Percentiles rank a stretch among this genome's conserved stretches.
These are phyloP conservation scores for Suillus subalutaceus DNA, from an alignment of 768 basidiomycete species.

Conservation along the genomic window DNA sequence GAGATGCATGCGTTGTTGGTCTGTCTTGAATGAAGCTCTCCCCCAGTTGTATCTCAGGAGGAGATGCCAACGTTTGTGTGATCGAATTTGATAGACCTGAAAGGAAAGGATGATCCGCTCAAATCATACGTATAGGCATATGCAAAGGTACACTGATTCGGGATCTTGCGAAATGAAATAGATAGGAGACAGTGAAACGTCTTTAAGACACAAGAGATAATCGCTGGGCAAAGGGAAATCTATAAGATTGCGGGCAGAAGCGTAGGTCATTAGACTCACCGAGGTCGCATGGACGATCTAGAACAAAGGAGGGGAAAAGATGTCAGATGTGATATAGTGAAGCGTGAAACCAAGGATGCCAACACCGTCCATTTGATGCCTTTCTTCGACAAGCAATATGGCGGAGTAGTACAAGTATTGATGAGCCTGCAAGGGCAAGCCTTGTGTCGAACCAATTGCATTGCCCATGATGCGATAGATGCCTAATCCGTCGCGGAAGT, in stretches of 20 bases:
- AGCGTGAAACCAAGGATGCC: neutral
- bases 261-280: neutral
- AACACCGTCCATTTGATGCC: neutral
- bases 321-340: constrained; percentile 1
- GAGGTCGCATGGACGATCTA: constrained; percentile 2
- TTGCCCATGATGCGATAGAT: neutral
- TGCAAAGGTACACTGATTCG: constrained; percentile 3
- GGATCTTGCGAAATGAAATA: constrained; percentile 9
- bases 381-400: neutral
- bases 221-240: constrained; percentile 9
- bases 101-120: constrained; percentile 6
- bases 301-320: constrained; percentile 2
- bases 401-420: neutral
- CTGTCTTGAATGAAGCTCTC: constrained; percentile 3
- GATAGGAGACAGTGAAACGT: neutral
- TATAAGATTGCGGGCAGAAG: constrained; percentile 8
- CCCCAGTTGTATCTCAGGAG: constrained; percentile 1
- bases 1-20: constrained; percentile 8
- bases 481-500: constrained; percentile 1
- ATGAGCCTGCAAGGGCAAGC: neutral
- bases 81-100: constrained; percentile 4
- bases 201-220: constrained; percentile 6
- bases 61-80: constrained; percentile 2
- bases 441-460: neutral
- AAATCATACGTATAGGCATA: constrained; percentile 3